Evolutionary conservation across 1,139 yeast species (phyloP), one percentile per base, ranked within the genome.

Genomic region (Suhomyces guaymorum): DNA sequence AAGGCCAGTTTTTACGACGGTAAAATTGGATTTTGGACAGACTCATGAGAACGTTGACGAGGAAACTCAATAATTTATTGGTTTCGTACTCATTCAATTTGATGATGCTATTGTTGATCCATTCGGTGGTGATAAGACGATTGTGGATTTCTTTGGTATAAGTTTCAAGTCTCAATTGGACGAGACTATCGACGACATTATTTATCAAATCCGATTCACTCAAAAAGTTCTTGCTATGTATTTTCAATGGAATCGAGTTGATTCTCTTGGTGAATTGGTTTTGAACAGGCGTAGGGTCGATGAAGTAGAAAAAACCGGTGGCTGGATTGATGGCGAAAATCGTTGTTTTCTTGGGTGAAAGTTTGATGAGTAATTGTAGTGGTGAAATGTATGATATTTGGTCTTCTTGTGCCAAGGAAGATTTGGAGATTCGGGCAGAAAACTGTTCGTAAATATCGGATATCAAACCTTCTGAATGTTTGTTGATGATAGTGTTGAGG

Each of bases 1-100:
- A 62, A 1, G 89, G 88, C 90, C 90, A 83, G 41, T 75, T 80
- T 35, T 74, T 75, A 33, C 84, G 65, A 15, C 85, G 68, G 51
- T 76, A 82, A 37, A 78, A 71, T 43, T 70, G 78, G 16, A 78
- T 49, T 36, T 58, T 65, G 23, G 46, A 42, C 15, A 38, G 28
- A n/a, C 28, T 39, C n/a, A 40, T 35, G 20, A 40, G 35, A 16
- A 31, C 30, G 23, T 42, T 41, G 27, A 46, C 38, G 16, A 46
- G 24, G 35, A 44, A 41, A 28, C 39, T 42, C 34, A 48, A 44
- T 21, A 69, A 47, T 33, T 65, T 64, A 10, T 37, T 37, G 8
- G 56, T 52, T 44, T 70, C 75, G 27, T 43, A 51, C 13, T 69
- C 74, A 33, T 63, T 61, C 26, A 82, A 50, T 38, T 62, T 69